Evolutionary conservation across 2,329 filamentous ascomycete species (phyloP), one percentile per base, ranked within the genome.

Genomic region (Fonsecaea nubica): DNA sequence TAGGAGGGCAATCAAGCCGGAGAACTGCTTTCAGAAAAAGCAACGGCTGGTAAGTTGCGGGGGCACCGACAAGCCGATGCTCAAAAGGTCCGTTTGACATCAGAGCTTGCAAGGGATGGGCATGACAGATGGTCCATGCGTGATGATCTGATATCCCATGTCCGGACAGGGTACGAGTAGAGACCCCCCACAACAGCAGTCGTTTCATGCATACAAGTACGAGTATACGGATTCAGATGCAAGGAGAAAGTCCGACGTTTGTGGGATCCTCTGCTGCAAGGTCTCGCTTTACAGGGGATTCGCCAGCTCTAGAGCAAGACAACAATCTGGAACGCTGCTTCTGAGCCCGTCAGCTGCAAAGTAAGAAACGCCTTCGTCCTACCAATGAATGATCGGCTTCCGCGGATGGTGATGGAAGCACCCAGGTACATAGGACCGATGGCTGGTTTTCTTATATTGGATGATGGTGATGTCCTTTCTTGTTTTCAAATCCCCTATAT

Each of bases 321-420:
- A 40, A 50, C 57, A 48, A 50, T 45, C 13, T 52, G 30, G 21
- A 52, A 59, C 42, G 45, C 13, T 50, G 10, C 25, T 25, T 50
- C 45, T 30, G 45, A 50, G 4, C 9, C 21, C 45, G 12, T 30
- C 45, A 50, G 45, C 45, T 25, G 10, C 15, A 7, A 50, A 25
- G 21, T 8, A 50, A 30, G 45, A 50, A 50, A 30, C 45, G 13
- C n/a, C 45, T 25, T 50, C 8, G 15, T 48, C 45, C 12, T 30
- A 21, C 10, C 45, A 5, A 10, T 9, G 36, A 15, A n/a, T 55
- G 53, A 32, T 13, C 4, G 21, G 53, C 21, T 15, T 15, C 53
- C 30, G 12, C 53, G 30, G 32, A 55, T 30, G 53, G 53, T 30
- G 4, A n/a, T 55, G 2, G 30, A 55, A 15, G 18, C 45, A 10